Percentiles rank a stretch among this genome's conserved stretches.
These are phyloP conservation scores for Mycena galopus DNA, from an alignment of 768 basidiomycete genomes.

Conservation along the genomic window DNA sequence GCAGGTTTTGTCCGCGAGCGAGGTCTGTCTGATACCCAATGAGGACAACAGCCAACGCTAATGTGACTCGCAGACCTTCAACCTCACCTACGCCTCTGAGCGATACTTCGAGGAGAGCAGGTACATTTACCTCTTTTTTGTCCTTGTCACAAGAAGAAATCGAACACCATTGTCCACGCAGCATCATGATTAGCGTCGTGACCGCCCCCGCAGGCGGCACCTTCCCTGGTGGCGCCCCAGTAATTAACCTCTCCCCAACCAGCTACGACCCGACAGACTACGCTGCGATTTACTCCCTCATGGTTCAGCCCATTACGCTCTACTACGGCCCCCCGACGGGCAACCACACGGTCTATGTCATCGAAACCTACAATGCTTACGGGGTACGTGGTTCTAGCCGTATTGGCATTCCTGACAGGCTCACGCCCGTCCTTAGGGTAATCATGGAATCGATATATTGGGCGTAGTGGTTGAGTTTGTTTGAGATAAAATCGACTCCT, in stretches of 20 bases:
- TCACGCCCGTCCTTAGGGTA: neutral
- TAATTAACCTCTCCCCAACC: neutral
- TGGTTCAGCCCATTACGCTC: neutral
- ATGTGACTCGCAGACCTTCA: constrained; percentile 16
- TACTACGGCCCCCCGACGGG: neutral
- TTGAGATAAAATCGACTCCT: neutral
- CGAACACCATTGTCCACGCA: neutral
- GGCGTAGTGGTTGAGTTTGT: neutral
- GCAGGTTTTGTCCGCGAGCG: neutral
- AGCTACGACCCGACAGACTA: neutral
- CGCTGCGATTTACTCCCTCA: constrained; percentile 1
- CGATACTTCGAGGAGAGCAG: constrained; percentile 9
- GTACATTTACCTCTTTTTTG: too few relatives aligned
- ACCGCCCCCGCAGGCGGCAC: neutral
- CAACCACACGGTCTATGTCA: constrained; percentile 13
- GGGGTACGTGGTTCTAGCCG: neutral
- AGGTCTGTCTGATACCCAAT: too few relatives aligned
- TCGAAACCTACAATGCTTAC: constrained; percentile 9
- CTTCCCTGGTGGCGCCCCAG: neutral
- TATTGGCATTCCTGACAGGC: neutral
- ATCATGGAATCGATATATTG: neutral
- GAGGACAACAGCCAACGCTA: too few relatives aligned
- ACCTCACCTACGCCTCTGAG: constrained; percentile 1
- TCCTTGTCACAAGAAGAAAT: neutral
- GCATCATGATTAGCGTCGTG: constrained; percentile 7